Percentiles rank a stretch among this genome's conserved stretches.
Conservation (phyloP, 805 yeast genomes). For the Wickerhamiella azyma region DNA sequence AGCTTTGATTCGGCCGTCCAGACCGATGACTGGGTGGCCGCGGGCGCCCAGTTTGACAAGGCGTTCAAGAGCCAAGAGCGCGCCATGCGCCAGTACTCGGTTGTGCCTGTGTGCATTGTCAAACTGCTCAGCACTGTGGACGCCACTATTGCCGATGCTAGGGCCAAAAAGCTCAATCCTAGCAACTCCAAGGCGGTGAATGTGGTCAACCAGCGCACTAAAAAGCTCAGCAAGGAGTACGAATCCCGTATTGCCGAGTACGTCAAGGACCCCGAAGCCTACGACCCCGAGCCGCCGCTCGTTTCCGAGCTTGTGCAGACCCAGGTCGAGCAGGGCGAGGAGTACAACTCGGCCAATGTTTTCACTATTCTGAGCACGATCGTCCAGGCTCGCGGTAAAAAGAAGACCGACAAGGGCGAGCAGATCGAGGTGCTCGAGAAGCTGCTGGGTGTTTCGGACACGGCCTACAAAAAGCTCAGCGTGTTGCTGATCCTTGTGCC, state of each 20-base stretch:
- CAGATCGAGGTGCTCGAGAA: conserved; percentile 62
- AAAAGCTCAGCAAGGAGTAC: conserved; percentile 61
- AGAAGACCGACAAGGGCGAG: conserved; percentile 71
- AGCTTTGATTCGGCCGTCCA: conserved; percentile 55
- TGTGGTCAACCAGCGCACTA: conserved; percentile 75
- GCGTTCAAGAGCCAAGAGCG: conserved; percentile 51
- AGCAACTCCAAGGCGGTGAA: conserved; percentile 76
- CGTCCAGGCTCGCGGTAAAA: conserved; percentile 88
- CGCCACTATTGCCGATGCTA: conserved; percentile 42
- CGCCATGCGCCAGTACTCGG: conserved; percentile 61
- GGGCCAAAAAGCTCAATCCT: conserved; percentile 63
- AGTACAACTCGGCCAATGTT: conserved; percentile 34
- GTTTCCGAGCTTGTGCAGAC: conserved; percentile 11
- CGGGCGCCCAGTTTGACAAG: conserved; percentile 63
- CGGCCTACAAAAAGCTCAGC: conserved; percentile 63
- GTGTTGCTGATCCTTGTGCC: conserved; percentile 74
- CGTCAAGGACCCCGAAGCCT: conserved; percentile 60
- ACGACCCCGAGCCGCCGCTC: conserved; percentile 26
- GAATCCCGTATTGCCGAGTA: conserved; percentile 44
- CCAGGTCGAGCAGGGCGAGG: conserved; percentile 23
- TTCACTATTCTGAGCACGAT: conserved; percentile 62
- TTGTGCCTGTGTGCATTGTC: conserved; percentile 60
- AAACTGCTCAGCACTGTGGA: conserved; percentile 60
- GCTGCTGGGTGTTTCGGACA: conserved; percentile 35
- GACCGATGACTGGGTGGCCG: conserved; percentile 66